phyloP scores from a whole-genome alignment of 352 stramenopile genomes.

The Pythium rhizo-oryzae region DNA sequence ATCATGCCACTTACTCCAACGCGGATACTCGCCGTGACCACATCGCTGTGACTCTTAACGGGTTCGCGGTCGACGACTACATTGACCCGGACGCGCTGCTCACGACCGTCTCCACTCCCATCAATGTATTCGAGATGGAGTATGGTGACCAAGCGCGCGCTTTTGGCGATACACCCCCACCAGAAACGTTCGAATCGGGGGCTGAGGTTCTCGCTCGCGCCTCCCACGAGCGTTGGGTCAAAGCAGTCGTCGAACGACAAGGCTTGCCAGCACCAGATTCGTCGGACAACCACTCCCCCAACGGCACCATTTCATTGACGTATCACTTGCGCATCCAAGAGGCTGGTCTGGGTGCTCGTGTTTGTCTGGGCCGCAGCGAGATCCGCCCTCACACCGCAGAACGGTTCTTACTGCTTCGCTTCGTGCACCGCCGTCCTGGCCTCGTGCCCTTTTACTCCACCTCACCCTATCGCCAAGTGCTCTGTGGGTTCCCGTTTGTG shows the following conservation, averaged over 20 bases:
- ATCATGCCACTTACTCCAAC: slow-evolving; percentile 25
- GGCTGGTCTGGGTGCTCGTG: not conserved
- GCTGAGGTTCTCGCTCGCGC: slow-evolving; percentile 10
- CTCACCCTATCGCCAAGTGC: slow-evolving; percentile 34
- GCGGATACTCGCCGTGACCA: slow-evolving; percentile 17
- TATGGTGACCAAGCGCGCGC: slow-evolving; percentile 19
- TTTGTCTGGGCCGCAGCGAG: slow-evolving; percentile 14
- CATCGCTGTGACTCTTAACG: slow-evolving; percentile 31
- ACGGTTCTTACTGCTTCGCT: slow-evolving; percentile 41
- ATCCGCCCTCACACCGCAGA: slow-evolving; percentile 11
- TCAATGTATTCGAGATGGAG: slow-evolving; percentile 54
- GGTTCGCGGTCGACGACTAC: slow-evolving; percentile 34
- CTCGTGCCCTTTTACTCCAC: slow-evolving; percentile 63
- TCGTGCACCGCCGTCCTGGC: slow-evolving; percentile 42
- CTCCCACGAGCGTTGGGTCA: slow-evolving; percentile 35
- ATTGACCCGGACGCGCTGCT: slow-evolving; percentile 41
- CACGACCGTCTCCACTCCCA: slow-evolving; percentile 23
- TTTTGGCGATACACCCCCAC: not conserved
- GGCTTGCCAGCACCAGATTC: slow-evolving; percentile 3
- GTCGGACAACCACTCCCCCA: not conserved
- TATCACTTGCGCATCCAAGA: slow-evolving; percentile 22
- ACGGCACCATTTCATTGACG: not conserved
- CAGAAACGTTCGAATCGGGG: slow-evolving; percentile 11
- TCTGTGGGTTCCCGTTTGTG: slow-evolving; percentile 48
- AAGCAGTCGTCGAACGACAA: slow-evolving; percentile 20